These are phyloP conservation scores for Pleurotus platypus DNA, from an alignment of 768 basidiomycete species.

Conservation along the genomic window DNA sequence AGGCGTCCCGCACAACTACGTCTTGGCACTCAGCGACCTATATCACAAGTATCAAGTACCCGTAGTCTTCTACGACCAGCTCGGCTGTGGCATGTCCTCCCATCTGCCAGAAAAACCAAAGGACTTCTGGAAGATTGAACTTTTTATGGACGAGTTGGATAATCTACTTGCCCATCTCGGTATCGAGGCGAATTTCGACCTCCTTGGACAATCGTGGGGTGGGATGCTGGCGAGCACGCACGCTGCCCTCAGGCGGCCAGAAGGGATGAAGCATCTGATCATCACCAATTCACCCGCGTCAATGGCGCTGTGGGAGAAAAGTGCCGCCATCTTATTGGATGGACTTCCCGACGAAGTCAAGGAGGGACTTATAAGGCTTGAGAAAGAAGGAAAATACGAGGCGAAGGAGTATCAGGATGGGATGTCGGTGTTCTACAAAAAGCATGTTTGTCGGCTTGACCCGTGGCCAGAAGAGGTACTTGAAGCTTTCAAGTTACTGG, in stretches of 20 bases:
- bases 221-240: conserved; percentile 45
- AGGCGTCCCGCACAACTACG: conserved; percentile 39
- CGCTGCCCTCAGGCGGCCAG: conserved; percentile 33
- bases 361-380: conserved; percentile 38
- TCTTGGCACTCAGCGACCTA: conserved; percentile 36
- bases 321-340: conserved; percentile 23
- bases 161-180: conserved; percentile 41
- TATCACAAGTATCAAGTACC: conserved; percentile 33
- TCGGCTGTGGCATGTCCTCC: conserved; percentile 52
- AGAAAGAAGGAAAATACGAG: conserved; percentile 38
- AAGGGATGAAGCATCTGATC: conserved; percentile 42
- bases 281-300: conserved; percentile 43
- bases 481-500: conserved; percentile 26
- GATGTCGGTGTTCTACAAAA: conserved; percentile 35
- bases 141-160: conserved; percentile 51
- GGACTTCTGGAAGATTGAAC: conserved; percentile 47
- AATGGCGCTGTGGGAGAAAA: conserved; percentile 37
- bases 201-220: conserved; percentile 51
- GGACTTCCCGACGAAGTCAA: conserved; percentile 37
- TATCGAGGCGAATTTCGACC: conserved; percentile 38
- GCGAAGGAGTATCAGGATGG: conserved; percentile 42
- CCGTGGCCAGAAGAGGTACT: conserved; percentile 40
- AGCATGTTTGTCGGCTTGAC: conserved; percentile 38
- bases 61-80: conserved; percentile 53
- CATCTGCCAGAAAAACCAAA: conserved; percentile 46